Base-by-base conservation (phyloP, 2,329 filamentous ascomycete species). In the Leptosphaerulina australis region DNA sequence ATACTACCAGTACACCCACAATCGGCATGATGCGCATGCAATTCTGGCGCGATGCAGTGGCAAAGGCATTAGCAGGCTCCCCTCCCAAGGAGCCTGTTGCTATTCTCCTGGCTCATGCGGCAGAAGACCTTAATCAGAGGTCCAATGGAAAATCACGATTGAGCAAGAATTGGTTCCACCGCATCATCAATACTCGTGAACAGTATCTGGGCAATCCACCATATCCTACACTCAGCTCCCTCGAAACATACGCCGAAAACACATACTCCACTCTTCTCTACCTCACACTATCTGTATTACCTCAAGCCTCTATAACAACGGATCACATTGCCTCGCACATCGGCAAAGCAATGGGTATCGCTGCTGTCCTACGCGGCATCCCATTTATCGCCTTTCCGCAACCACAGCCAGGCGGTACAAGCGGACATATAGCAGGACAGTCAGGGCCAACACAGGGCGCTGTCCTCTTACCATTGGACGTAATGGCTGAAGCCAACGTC, bases 301-400 rank as follows among this genome's bases (percentile, higher is more conserved):
- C 91, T 0, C 79, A 97, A 65, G 83, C 86, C 8, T 95, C 90
- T 1, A 81, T 96, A 64, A 88, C 92, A 18, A 85, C 91, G 31
- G 94, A 99, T 66, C 94, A 99, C 74, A 79, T 99, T 14, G 93
- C 93, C 7, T 95, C 90, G 45, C 94, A 99, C 71, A 89, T 97
- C 50, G 94, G 94, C 43, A 99, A 99, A 69, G 92, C 94, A 0
- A 88, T 86, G 38, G 94, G 94, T 7, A 97, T 99, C 45, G 82
- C 86, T 2, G 88, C 93, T 1, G 83, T 96, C 0, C 77, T 99
- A n/a, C 83, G 93, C 30, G 93, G 94, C 0, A 79, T 97, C 9
- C 92, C 94, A 0, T 73, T 97, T 2, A 81, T 97, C n/a, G 92
- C 92, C 0, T 90, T 93, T 34, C 88, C 89, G 0, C 80, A 84